These are phyloP conservation scores for Puccinia triticina DNA, from an alignment of 1,284 basidiomycete genomes.

Conservation along the genomic window DNA sequence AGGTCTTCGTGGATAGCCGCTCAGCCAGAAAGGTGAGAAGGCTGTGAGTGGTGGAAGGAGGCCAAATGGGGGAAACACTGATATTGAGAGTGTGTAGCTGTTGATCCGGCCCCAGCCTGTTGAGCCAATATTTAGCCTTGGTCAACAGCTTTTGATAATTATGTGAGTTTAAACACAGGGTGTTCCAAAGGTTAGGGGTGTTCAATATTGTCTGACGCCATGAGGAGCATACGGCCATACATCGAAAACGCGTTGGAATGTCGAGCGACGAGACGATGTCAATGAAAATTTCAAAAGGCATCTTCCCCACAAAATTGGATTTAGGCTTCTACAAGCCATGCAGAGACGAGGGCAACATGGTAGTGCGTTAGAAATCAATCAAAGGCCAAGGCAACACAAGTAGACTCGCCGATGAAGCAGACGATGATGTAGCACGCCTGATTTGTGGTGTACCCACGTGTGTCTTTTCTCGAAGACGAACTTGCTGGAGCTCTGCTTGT, in stretches of 20 bases:
- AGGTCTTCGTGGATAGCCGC: background rate
- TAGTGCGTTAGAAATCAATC: background rate
- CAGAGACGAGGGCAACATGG: background rate
- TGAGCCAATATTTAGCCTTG: conserved; percentile 44
- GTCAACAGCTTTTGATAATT: conserved; percentile 12
- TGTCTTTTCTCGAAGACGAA: conserved; percentile 15
- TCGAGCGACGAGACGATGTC: conserved; percentile 22
- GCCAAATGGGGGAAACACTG: conserved; percentile 10
- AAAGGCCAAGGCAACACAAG: background rate
- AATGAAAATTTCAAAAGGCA: conserved; percentile 44
- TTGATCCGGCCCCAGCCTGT: conserved; percentile 11
- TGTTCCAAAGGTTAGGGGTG: conserved; percentile 28
- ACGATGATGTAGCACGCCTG: background rate
- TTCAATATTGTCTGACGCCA: conserved; percentile 29
- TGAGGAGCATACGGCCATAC: conserved; percentile 36
- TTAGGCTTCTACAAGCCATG: background rate
- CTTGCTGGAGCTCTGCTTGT: conserved; percentile 26
- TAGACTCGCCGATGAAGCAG: background rate
- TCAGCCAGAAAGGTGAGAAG: conserved; percentile 25
- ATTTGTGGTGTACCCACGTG: background rate
- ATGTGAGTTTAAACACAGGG: background rate
- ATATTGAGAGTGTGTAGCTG: conserved; percentile 4
- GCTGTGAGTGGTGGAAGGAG: background rate
- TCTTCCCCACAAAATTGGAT: background rate
- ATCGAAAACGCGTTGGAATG: conserved; percentile 32